A percentile compares a stretch with the other conserved stretches of the same genome.
Conservation (phyloP, 1,139 yeast species). For the Yamadazyma sp. region DNA sequence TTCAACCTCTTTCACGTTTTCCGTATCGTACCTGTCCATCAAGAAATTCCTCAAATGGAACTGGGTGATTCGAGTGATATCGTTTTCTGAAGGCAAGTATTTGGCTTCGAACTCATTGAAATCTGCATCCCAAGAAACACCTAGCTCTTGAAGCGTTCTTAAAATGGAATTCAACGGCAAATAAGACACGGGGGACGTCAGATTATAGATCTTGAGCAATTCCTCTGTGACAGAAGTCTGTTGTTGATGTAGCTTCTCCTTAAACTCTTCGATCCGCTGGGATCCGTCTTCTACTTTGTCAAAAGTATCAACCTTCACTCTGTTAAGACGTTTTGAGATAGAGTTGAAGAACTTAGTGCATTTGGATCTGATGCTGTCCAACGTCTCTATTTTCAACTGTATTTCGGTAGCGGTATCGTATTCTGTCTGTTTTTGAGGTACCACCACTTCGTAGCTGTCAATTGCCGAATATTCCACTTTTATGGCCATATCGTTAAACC, state of each 20-base stretch:
- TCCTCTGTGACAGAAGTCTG: constrained; percentile 41
- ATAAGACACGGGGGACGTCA: constrained; percentile 63
- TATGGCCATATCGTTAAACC: constrained; percentile 76
- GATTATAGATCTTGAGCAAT: constrained; percentile 54
- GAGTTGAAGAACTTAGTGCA: constrained; percentile 68
- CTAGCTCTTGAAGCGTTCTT: constrained; percentile 74
- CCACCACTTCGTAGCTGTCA: constrained; percentile 73
- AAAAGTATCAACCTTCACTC: constrained; percentile 79
- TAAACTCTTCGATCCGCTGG: constrained; percentile 57
- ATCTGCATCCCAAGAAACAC: constrained; percentile 85
- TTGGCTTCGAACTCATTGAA: constrained; percentile 78
- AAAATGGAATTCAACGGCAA: constrained; percentile 68
- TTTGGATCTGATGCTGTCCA: constrained; percentile 52
- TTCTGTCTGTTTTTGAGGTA: constrained; percentile 69
- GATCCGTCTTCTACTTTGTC: constrained; percentile 76
- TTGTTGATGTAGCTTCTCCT: constrained; percentile 54
- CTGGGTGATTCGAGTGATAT: constrained; percentile 87
- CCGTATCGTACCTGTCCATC: constrained; percentile 44
- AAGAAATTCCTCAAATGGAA: constrained; percentile 80
- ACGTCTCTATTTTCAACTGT: constrained; percentile 64
- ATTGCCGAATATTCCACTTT: constrained; percentile 75
- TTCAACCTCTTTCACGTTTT: constrained; percentile 15
- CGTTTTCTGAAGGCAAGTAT: constrained; percentile 89
- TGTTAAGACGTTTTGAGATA: constrained; percentile 65
- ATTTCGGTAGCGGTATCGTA: constrained; percentile 78